Percentiles rank a stretch among this genome's conserved stretches.
Evolutionary conservation across 2,329 filamentous ascomycete species (phyloP).

Genomic region (Geosmithia morbida): DNA sequence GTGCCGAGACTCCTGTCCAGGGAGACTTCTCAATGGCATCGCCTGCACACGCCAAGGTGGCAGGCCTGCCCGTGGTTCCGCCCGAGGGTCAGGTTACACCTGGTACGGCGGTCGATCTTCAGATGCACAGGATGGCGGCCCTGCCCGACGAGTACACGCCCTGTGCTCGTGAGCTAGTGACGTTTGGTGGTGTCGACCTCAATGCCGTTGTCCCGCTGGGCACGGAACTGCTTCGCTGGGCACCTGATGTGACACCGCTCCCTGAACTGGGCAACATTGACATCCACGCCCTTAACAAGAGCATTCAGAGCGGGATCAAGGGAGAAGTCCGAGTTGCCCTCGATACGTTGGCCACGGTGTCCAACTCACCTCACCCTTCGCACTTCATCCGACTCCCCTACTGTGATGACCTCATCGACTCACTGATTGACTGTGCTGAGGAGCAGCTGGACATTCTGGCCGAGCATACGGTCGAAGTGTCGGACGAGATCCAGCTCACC

Average conservation of each 20-base stretch:
- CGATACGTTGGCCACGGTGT: slow-evolving; percentile 62
- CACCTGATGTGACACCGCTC: slow-evolving; percentile 61
- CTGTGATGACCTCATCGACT: slow-evolving; percentile 81
- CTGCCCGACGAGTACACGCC: slow-evolving; percentile 41
- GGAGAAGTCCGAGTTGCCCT: slow-evolving; percentile 81
- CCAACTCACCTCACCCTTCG: slow-evolving; percentile 47
- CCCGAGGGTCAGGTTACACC: slow-evolving; percentile 13
- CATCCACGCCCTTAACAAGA: slow-evolving; percentile 76
- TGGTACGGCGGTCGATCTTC: slow-evolving; percentile 10
- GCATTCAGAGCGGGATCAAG: slow-evolving; percentile 78
- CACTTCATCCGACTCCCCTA: slow-evolving; percentile 53
- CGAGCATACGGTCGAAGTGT: slow-evolving; percentile 72
- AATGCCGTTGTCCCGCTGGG: slow-evolving; percentile 45
- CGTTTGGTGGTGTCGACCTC: slow-evolving; percentile 61
- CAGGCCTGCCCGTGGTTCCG: slow-evolving; percentile 25
- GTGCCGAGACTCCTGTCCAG: slow-evolving; percentile 23
- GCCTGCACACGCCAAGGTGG: slow-evolving; percentile 26
- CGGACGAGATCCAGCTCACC: slow-evolving; percentile 68
- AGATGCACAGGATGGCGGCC: slow-evolving; percentile 21
- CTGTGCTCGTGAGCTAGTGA: slow-evolving; percentile 36
- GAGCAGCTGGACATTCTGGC: slow-evolving; percentile 75
- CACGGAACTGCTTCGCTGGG: slow-evolving; percentile 50
- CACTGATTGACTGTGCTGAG: slow-evolving; percentile 79
- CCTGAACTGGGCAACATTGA: slow-evolving; percentile 79
- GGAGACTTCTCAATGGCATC: slow-evolving; percentile 5